phyloP scores from a whole-genome alignment of 163 green algal species.

The Picocystis sp. region DNA sequence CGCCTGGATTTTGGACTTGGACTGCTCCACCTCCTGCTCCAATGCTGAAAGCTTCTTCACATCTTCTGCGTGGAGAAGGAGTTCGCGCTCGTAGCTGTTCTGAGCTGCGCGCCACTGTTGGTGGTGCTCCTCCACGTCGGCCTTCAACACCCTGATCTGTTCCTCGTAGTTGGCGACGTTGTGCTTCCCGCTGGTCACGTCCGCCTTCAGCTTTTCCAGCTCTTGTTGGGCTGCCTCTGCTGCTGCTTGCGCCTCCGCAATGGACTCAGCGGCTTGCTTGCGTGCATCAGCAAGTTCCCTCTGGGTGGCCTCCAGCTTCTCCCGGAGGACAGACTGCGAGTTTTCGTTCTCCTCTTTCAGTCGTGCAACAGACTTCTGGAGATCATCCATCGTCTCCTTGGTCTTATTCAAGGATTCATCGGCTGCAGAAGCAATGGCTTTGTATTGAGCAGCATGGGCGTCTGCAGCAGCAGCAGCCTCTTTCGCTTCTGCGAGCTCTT shows the following conservation, averaged over 20 bases:
- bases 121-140: constrained; percentile 11
- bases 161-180: constrained; percentile 1
- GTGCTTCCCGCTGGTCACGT: background rate
- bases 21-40: constrained; percentile 11
- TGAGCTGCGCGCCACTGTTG: constrained; percentile 10
- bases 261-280: constrained; percentile 12
- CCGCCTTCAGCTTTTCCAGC: constrained; percentile 1
- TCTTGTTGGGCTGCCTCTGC: background rate
- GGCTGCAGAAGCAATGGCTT: constrained; percentile 24
- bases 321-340: too few relatives aligned
- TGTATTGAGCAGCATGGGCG: constrained; percentile 27
- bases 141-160: constrained; percentile 5
- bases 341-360: background rate
- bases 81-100: constrained; percentile 27
- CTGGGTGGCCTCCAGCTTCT: too few relatives aligned
- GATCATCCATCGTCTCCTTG: constrained; percentile 16
- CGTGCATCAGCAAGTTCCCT: constrained; percentile 6
- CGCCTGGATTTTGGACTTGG: background rate
- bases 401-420: constrained; percentile 31
- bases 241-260: constrained; percentile 3
- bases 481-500: constrained; percentile 14
- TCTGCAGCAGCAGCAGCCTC: constrained; percentile 25
- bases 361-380: too few relatives aligned
- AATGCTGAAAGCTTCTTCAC: constrained; percentile 19
- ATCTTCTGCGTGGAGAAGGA: constrained; percentile 33